Evolutionary conservation across 2,329 filamentous ascomycete species (phyloP), one percentile per base, ranked within the genome.

Genomic region (Fusarium papillatum): DNA sequence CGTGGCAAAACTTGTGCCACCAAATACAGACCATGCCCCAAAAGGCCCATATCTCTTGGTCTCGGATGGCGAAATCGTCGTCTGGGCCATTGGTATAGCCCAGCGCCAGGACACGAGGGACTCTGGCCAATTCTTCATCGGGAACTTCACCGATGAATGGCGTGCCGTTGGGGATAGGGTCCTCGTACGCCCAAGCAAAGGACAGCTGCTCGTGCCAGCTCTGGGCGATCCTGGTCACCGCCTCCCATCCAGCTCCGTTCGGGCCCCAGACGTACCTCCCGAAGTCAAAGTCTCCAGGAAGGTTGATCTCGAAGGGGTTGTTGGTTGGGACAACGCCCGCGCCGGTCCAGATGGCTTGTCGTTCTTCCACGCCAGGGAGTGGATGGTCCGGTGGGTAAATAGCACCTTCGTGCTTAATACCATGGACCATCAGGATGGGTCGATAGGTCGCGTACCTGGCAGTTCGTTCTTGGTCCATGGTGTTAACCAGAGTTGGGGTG

Each of bases 161-260:
- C 4, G 22, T 16, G 14, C 43, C 43, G 43, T 48, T 2, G 1
- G 43, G 43, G 2, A 48, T 26, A 5, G 22, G 4, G 22, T 48
- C 14, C 14, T 48, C 5, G 3, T 48, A 16, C 1, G 14, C 22
- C 43, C 43, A 38, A 36, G 7, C 13, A 7, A 36, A 14, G 3
- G 34, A 36, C 4, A 14, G 2, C 13, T 36, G 34, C 4, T 14
- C 13, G 7, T 36, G 5, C 34, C 34, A 36, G 13, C 0, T 7
- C 1, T 2, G 34, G 34, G 1, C 2, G 34, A 36, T 36, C 13
- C n/a, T 24, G 0, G 5, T 8, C 7, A 48, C 16, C 0, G 43
- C 43, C 8, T 16, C 14, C 43, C 43, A 48, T 2, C 4, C 22
- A 2, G 43, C 43, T 5, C 43, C 43, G 8, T 48, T 22, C 0